These are phyloP conservation scores for Ophiostoma sp. DNA, from an alignment of 2,329 filamentous ascomycete species.

Conservation along the genomic window DNA sequence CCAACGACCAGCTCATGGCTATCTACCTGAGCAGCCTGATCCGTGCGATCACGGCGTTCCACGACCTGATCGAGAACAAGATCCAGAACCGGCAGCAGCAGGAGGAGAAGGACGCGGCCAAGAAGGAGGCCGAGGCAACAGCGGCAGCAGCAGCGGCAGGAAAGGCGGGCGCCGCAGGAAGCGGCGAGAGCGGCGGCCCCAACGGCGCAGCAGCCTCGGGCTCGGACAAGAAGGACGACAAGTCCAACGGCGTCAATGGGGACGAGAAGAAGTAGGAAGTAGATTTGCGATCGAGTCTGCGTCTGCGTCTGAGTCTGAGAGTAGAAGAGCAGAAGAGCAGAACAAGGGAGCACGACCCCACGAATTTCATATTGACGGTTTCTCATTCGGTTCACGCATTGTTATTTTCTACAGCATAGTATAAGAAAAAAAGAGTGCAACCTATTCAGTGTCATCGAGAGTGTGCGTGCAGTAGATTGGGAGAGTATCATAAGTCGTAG, in stretches of 20 bases:
- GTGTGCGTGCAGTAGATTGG: background rate
- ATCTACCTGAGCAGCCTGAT: slow-evolving; percentile 97
- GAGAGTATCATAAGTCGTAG: background rate
- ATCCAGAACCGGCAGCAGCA: slow-evolving; percentile 97
- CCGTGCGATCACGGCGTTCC: slow-evolving; percentile 95
- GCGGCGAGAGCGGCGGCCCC: slow-evolving; percentile 36
- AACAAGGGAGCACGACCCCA: background rate
- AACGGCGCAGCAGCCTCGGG: slow-evolving; percentile 37
- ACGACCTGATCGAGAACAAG: slow-evolving; percentile 99
- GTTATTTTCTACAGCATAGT: background rate
- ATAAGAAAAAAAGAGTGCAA: background rate
- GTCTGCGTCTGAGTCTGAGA: slow-evolving; percentile 18
- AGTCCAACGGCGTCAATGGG: slow-evolving; percentile 30
- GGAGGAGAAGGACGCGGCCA: slow-evolving; percentile 84
- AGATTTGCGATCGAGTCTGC: no score
- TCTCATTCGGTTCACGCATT: background rate
- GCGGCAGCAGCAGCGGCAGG: slow-evolving; percentile 29
- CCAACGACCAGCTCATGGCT: slow-evolving; percentile 96
- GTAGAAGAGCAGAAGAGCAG: background rate
- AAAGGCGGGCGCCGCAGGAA: background rate
- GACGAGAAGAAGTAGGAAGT: slow-evolving; percentile 31
- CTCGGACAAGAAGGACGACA: slow-evolving; percentile 43
- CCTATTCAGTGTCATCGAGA: no score
- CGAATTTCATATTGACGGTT: background rate
- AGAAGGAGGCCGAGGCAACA: slow-evolving; percentile 50